Base-by-base conservation (phyloP, 306 rosid genomes). In the Trifolium repens region DNA sequence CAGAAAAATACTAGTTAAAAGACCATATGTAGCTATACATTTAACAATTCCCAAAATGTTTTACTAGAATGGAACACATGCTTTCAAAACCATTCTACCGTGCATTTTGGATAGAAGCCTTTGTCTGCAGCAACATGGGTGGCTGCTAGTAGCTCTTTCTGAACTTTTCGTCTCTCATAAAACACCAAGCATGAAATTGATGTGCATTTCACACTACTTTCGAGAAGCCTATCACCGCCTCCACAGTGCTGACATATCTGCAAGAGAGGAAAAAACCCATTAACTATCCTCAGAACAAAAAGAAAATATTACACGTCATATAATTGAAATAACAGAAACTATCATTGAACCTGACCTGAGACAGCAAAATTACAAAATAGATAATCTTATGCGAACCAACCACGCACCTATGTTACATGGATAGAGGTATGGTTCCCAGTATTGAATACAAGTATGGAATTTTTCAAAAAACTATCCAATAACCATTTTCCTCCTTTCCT, bases 171-270 rank as follows among this genome's bases (percentile, higher is more conserved):
- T 81, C 98, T 85, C 84, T 94, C 96, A 30, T 83, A 91, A 57
- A 94, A 91, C 80, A 94, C 96, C 40, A 85, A 78, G 72, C 98
- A 94, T 7, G 94, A 88, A 55, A 94, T 85, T 9, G 98, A 94
- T 42, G 89, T 90, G 85, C 98, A 94, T 82, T 88, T 91, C 11
- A 94, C 89, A 22, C 87, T 89, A 61, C 80, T 84, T 76, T 87
- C 97, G 60, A 88, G 70, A 62, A 89, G 81, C 84, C 84, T 82
- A 26, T 88, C 94, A 7, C 93, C 96, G 0, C 94, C 98, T 77
- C 93, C 98, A 74, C 98, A 94, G 74, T 94, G 96, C 34, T 84
- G 90, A 81, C 98, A 94, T 75, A 94, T 83, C 98, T 93, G 84
- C 80, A 79, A 70, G 59, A 57, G 61, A 32, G 5, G 7, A 8